Percentiles rank a stretch among this genome's conserved stretches.
These are phyloP conservation scores for Symbiodinium natans DNA, from an alignment of 73 alveolate species.

Conservation along the genomic window DNA sequence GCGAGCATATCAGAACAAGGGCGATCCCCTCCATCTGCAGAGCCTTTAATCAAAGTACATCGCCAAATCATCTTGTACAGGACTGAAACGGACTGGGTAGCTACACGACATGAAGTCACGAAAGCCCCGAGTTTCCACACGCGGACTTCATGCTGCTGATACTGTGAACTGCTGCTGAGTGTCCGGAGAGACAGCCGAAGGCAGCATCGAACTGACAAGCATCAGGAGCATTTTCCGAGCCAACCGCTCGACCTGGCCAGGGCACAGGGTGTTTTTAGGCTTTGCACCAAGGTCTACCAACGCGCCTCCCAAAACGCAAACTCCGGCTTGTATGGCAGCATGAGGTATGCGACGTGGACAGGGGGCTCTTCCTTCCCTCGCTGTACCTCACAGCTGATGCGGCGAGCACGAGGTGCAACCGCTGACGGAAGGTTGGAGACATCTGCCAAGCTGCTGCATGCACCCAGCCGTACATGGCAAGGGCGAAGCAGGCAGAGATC, in stretches of 20 bases:
- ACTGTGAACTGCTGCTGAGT: no score
- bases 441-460: not conserved
- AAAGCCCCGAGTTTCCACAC: no score
- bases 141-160: no score
- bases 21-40: not conserved
- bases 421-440: no score
- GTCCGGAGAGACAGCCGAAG: not conserved
- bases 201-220: not conserved
- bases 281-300: not conserved
- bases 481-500: not conserved
- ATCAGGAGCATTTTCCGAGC: not conserved
- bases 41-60: no score
- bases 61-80: no score
- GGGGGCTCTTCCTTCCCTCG: not conserved
- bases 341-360: not conserved
- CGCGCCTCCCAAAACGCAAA: not conserved
- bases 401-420: not conserved
- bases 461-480: not conserved
- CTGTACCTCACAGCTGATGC: not conserved
- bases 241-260: not conserved
- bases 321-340: conserved; percentile 2
- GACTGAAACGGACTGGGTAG: no score
- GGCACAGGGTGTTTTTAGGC: no score
- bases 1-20: not conserved
- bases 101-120: no score